These are phyloP conservation scores for Potentilla sterilis DNA, from an alignment of 306 rosid genomes.

Conservation along the genomic window DNA sequence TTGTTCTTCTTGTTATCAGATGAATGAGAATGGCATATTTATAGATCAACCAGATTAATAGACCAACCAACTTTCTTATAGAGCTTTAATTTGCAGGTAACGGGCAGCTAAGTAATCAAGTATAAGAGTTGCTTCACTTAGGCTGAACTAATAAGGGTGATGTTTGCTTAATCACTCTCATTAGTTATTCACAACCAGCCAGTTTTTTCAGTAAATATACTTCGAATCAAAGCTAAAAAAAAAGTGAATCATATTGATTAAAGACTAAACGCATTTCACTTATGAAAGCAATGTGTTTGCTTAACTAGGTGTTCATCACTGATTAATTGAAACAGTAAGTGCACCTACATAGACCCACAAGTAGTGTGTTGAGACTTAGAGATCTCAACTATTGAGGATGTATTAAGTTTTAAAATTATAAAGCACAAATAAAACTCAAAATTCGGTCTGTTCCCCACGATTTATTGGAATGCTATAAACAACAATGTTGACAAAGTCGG, in stretches of 20 bases:
- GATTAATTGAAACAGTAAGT: constrained; percentile 20
- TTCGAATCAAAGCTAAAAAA: constrained; percentile 39
- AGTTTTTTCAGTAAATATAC: constrained; percentile 24
- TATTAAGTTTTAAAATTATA: not conserved
- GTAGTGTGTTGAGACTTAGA: constrained; percentile 11
- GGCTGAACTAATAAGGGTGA: constrained; percentile 14
- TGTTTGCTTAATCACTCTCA: constrained; percentile 20
- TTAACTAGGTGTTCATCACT: constrained; percentile 39
- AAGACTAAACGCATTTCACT: constrained; percentile 31
- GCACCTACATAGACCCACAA: constrained; percentile 27
- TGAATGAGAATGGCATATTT: no score
- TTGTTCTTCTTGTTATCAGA: no score
- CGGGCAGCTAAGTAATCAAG: constrained; percentile 1
- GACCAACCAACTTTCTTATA: constrained; percentile 7
- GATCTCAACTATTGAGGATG: constrained; percentile 20
- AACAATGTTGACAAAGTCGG: no score
- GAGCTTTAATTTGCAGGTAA: constrained; percentile 5
- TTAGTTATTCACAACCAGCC: constrained; percentile 6
- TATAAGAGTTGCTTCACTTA: not conserved
- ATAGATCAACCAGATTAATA: not conserved
- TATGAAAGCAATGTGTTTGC: constrained; percentile 38
- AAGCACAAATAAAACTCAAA: not conserved
- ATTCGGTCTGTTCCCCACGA: not conserved
- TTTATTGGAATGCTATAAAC: not conserved
- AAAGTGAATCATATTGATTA: constrained; percentile 25